Conservation (phyloP, 2,329 filamentous ascomycete genomes). For the Sporothrix protearum region DNA sequence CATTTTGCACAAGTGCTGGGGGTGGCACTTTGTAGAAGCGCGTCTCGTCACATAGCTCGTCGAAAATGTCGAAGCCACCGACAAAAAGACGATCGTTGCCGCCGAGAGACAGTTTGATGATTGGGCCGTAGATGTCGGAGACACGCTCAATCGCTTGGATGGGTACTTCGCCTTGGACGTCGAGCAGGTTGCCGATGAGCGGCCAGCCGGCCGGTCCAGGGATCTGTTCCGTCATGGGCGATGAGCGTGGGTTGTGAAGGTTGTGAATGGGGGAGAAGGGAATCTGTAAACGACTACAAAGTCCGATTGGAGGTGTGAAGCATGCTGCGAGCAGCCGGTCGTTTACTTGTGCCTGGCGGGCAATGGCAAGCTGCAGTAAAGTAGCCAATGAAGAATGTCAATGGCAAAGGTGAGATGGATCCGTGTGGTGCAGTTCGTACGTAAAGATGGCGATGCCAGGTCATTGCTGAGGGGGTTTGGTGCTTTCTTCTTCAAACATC, state of each 20-base stretch:
- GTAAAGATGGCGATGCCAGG: too few relatives aligned
- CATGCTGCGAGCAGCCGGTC: neutral
- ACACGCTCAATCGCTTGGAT: constrained; percentile 23
- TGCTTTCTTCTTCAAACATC: neutral
- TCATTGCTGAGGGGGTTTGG: neutral
- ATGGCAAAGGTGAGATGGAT: neutral
- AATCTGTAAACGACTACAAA: neutral
- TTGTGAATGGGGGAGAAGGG: neutral
- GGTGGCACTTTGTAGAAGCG: constrained; percentile 28
- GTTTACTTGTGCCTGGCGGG: neutral
- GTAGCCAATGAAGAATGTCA: neutral
- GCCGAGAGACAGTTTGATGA: constrained; percentile 24
- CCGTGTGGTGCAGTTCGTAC: neutral
- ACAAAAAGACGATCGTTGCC: constrained; percentile 22
- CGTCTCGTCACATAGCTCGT: constrained; percentile 30
- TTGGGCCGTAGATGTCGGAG: constrained; percentile 27
- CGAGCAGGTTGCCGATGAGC: constrained; percentile 29
- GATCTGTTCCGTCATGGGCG: constrained; percentile 33
- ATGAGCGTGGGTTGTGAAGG: neutral
- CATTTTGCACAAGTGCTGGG: constrained; percentile 13
- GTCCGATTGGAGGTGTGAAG: neutral
- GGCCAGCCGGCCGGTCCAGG: constrained; percentile 27
- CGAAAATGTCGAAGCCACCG: constrained; percentile 26
- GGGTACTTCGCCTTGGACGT: constrained; percentile 27
- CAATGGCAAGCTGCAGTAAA: neutral